Conservation (phyloP, 1,284 basidiomycete genomes). For the Flammula alnicola region DNA sequence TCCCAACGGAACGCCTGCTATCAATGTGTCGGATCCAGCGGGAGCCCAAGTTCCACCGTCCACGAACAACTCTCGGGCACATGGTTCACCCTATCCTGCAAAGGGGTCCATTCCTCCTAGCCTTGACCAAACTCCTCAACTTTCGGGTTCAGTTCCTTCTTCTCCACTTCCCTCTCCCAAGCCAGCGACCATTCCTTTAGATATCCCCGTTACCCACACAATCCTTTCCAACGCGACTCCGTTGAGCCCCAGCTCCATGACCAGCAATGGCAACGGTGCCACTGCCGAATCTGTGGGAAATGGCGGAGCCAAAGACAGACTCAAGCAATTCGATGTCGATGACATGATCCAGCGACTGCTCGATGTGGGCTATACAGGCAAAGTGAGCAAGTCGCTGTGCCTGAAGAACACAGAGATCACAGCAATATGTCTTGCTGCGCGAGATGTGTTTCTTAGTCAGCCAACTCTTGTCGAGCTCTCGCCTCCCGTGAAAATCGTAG, state of each 20-base stretch:
- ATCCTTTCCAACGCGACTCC: conserved; percentile 68
- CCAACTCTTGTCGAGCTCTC: conserved; percentile 98
- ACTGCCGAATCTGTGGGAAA: conserved; percentile 51
- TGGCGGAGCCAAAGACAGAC: conserved; percentile 57
- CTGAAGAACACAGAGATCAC: conserved; percentile 98
- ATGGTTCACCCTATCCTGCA: conserved; percentile 42
- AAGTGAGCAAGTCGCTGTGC: conserved; percentile 95
- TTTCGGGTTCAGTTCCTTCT: conserved; percentile 33
- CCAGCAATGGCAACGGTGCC: conserved; percentile 49
- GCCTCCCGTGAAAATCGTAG: conserved; percentile 99
- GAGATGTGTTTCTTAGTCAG: conserved; percentile 96
- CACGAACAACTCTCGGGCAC: conserved; percentile 27
- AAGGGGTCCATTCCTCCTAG: conserved; percentile 30
- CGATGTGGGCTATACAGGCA: conserved; percentile 97
- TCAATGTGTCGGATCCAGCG: conserved; percentile 57
- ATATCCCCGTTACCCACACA: conserved; percentile 74
- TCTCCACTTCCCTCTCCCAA: conserved; percentile 48
- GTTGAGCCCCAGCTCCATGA: conserved; percentile 52
- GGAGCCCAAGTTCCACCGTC: conserved; percentile 37
- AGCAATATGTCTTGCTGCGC: conserved; percentile 94
- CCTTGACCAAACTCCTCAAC: conserved; percentile 38
- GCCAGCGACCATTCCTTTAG: conserved; percentile 60
- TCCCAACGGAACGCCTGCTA: conserved; percentile 51
- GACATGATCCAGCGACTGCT: conserved; percentile 98
- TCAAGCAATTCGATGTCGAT: conserved; percentile 88